Percentiles rank a stretch among this genome's conserved stretches.
These are phyloP conservation scores for Fraxinus sp. DNA, from an alignment of 305 asterid genomes.

Conservation along the genomic window DNA sequence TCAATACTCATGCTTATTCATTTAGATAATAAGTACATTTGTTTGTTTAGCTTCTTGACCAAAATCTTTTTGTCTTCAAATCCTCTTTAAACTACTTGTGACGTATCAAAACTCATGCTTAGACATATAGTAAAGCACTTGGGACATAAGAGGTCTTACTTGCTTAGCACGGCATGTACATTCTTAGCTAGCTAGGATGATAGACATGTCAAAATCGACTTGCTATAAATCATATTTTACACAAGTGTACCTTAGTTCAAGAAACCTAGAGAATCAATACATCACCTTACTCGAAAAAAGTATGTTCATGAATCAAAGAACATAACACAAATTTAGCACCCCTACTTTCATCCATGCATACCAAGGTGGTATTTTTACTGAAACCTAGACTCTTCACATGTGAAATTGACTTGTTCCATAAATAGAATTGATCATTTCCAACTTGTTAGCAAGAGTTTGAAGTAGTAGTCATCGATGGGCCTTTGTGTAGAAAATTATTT, in stretches of 20 bases:
- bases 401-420: not conserved
- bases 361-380: not conserved
- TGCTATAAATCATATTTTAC: not conserved
- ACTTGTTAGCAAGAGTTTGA: not conserved
- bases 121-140: not conserved
- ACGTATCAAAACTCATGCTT: not conserved
- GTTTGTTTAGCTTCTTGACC: not conserved
- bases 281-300: not conserved
- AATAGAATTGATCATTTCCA: not conserved
- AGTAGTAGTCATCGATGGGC: not conserved
- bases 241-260: not conserved
- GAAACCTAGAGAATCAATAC: not conserved
- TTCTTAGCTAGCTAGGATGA: not conserved
- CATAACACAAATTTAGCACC: not conserved
- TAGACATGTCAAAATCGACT: not conserved
- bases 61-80: no score
- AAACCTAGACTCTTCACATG: not conserved
- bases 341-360: not conserved
- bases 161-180: not conserved
- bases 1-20: not conserved
- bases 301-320: not conserved
- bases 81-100: not conserved
- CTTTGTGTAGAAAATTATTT: not conserved
- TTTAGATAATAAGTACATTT: no score
- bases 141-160: not conserved